phyloP scores from a whole-genome alignment of 2,329 filamentous ascomycete species.

The Diplodia scrobiculata region DNA sequence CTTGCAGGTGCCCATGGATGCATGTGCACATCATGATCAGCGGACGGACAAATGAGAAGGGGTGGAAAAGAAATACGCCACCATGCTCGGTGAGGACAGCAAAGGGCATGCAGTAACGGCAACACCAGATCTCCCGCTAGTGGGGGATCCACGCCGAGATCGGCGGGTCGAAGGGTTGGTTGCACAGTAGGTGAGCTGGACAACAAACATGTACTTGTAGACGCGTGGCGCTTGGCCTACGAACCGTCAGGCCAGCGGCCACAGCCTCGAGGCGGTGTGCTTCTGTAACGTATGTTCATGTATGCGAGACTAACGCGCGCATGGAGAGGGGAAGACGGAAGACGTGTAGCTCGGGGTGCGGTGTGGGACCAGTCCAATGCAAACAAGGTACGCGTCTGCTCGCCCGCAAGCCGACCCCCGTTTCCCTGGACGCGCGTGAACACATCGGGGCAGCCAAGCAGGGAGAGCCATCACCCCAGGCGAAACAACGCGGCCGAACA shows the following conservation, averaged over 20 bases:
- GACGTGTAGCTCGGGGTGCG: not conserved
- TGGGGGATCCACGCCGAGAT: conserved; percentile 2
- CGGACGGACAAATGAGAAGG: not conserved
- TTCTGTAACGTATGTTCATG: not conserved
- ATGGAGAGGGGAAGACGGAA: not conserved
- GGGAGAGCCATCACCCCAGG: not conserved
- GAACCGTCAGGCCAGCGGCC: not conserved
- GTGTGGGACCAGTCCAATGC: not conserved
- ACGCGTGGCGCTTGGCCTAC: not conserved
- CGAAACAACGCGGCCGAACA: not conserved
- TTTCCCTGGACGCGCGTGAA: not conserved
- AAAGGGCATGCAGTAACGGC: not conserved
- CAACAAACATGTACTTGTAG: not conserved
- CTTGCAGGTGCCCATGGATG: conserved; percentile 1
- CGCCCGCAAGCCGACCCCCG: not conserved
- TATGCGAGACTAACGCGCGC: conserved; percentile 18
- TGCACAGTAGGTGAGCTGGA: not conserved
- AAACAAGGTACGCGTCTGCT: not conserved
- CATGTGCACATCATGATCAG: conserved; percentile 10
- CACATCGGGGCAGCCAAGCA: not conserved
- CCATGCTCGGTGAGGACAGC: not conserved
- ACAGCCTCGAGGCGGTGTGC: conserved; percentile 10
- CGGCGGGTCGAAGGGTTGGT: not conserved
- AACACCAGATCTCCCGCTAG: conserved; percentile 24
- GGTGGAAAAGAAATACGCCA: not conserved